Conservation (phyloP, 257 asterid genomes). For the Hygrophila difformis region DNA sequence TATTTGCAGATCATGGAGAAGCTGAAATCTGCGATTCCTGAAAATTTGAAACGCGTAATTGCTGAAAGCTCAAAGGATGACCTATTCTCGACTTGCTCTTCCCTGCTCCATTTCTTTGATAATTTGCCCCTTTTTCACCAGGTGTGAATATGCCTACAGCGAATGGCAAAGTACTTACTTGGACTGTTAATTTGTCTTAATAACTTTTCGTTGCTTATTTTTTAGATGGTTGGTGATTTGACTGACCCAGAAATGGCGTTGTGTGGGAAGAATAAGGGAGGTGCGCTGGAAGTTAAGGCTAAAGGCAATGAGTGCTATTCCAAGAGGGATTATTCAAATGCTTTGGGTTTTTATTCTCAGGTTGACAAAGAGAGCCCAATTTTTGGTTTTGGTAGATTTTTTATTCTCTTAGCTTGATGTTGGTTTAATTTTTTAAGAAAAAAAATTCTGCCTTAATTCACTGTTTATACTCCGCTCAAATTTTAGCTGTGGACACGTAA, state of each 20-base stretch:
- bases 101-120: slow-evolving; percentile 54
- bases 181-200: slow-evolving; percentile 1
- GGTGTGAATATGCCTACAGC: slow-evolving; percentile 24
- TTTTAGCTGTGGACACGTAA: not conserved
- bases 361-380: slow-evolving; percentile 14
- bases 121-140: slow-evolving; percentile 59
- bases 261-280: slow-evolving; percentile 59
- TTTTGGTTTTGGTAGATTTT: no score
- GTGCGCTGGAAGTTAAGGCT: slow-evolving; percentile 63
- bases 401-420: not conserved
- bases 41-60: slow-evolving; percentile 37
- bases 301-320: slow-evolving; percentile 73
- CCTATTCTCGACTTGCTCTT: slow-evolving; percentile 52
- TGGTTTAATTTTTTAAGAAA: slow-evolving; percentile 2
- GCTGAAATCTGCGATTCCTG: slow-evolving; percentile 69
- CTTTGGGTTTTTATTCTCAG: slow-evolving; percentile 72
- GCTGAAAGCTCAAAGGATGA: slow-evolving; percentile 32
- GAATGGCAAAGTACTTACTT: not conserved
- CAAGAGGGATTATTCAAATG: slow-evolving; percentile 54
- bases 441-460: not conserved
- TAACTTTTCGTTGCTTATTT: slow-evolving; percentile 11
- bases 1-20: slow-evolving; percentile 53
- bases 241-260: slow-evolving; percentile 54
- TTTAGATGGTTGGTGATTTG: slow-evolving; percentile 71
- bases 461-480: not conserved